Base-by-base conservation (phyloP, 306 rosid genomes). In the Cucurbita maxima region DNA sequence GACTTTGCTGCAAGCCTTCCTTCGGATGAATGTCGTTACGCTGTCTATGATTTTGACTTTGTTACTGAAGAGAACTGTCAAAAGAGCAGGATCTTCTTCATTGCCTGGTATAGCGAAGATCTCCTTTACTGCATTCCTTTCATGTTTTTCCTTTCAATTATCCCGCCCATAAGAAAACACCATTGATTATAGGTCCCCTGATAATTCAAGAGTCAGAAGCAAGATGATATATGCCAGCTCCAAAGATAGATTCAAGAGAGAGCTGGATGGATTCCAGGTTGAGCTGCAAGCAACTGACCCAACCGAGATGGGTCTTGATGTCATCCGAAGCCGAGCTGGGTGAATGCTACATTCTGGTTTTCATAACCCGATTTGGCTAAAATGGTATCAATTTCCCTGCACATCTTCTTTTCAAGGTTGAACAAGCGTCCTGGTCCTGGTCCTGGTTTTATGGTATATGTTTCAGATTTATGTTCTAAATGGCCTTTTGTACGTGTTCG, bases 161-260 rank as follows among this genome's bases (percentile, higher is more conserved):
- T 22, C 7, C 4, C 5, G 1, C 0, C 0, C 56, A 41, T 18
- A 64, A 52, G 0, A 45, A 19, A 67, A 22, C 12, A 6, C 75
- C 81, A 76, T 73, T 80, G 59, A 40, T 22, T 84, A 84, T 82
- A 90, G 96, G 96, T 90, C 81, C 75, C 96, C 96, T 44, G 96
- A 90, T 37, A 76, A 84, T 38, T 53, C 96, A 61, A 90, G 89
- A 79, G 92, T 90, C 72, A 88, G 95, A 81, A 90, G 87, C 89
- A 90, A 90, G 90, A 90, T 90, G 96, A 90, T 90, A 73, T 90
- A 90, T 77, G 96, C 96, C 7, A 86, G 96, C 88, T 90, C 96
- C 71, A 90, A 90, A 71, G 94, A 90, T 57, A 90, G 96, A 83
- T 90, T 90, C 75, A 88, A 88, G 95, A 90, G 96, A 82, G 96